Percentiles rank a stretch among this genome's conserved stretches.
Conservation (phyloP, 176 grass and related monocot species). For the Leersia perrieri region DNA sequence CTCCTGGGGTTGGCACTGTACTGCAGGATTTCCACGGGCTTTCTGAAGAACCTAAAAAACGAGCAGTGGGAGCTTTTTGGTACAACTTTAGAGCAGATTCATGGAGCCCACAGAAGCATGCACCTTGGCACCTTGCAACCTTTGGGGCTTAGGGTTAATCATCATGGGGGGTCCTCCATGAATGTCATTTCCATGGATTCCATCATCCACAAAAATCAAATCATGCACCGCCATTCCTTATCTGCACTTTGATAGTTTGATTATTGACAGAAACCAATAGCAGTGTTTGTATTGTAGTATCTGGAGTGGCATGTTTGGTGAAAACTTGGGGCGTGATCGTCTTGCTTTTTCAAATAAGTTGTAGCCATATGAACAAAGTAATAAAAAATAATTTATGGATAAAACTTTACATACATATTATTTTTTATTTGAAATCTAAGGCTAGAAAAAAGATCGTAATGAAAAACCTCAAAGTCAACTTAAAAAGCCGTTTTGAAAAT, state of each 20-base stretch:
- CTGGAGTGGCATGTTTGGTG: no score
- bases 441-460: no score
- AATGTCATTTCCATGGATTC: neutral
- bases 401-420: no score
- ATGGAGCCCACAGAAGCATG: neutral
- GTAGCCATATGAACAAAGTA: no score
- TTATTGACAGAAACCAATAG: neutral
- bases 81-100: neutral
- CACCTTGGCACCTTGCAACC: neutral
- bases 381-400: no score
- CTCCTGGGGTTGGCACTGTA: neutral
- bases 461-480: no score
- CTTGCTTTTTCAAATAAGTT: no score
- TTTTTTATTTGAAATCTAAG: no score
- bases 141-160: neutral
- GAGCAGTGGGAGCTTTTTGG: conserved; percentile 1
- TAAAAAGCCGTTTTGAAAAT: no score
- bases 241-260: neutral
- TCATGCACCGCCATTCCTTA: neutral
- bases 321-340: no score
- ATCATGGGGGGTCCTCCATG: neutral
- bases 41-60: neutral
- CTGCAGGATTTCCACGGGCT: neutral
- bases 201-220: neutral
- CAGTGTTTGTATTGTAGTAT: neutral